Percentiles rank a stretch among this genome's conserved stretches.
phyloP scores from a whole-genome alignment of 768 basidiomycete genomes.

The Macrolepiota fuliginosa region DNA sequence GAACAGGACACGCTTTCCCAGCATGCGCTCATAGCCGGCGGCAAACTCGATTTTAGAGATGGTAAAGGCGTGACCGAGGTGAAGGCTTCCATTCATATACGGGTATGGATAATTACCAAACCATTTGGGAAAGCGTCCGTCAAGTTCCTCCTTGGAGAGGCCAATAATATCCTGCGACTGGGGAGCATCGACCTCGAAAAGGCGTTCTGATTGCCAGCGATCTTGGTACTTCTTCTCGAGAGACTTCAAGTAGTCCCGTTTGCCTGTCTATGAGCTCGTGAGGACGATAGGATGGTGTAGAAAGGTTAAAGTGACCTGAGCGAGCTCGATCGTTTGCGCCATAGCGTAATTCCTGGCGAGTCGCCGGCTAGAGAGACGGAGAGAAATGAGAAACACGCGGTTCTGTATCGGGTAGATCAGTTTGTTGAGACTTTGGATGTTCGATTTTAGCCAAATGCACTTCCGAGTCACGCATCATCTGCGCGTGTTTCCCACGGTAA shows the following conservation, averaged over 20 bases:
- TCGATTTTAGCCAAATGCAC: no score
- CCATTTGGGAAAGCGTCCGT: conserved; percentile 89
- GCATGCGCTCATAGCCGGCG: conserved; percentile 92
- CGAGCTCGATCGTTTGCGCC: conserved; percentile 65
- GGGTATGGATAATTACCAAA: conserved; percentile 95
- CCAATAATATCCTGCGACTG: conserved; percentile 59
- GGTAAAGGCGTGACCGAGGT: conserved; percentile 96
- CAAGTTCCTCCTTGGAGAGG: conserved; percentile 60
- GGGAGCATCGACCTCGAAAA: conserved; percentile 89
- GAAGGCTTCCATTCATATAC: conserved; percentile 98
- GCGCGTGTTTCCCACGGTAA: neutral
- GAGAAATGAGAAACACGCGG: conserved; percentile 17
- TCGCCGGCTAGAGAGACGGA: conserved; percentile 4
- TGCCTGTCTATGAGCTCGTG: conserved; percentile 69
- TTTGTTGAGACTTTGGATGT: neutral
- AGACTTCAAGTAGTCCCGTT: conserved; percentile 82
- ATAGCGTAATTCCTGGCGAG: conserved; percentile 25
- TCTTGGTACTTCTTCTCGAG: conserved; percentile 86
- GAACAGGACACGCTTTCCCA: conserved; percentile 92
- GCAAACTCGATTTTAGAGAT: conserved; percentile 98
- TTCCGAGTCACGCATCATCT: neutral
- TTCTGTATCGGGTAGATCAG: conserved; percentile 20
- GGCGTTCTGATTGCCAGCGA: conserved; percentile 69
- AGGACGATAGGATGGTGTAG: neutral
- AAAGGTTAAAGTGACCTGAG: conserved; percentile 42